Evolutionary conservation across 2,329 filamentous ascomycete species (phyloP).

Genomic region (Botrytis galanthina): DNA sequence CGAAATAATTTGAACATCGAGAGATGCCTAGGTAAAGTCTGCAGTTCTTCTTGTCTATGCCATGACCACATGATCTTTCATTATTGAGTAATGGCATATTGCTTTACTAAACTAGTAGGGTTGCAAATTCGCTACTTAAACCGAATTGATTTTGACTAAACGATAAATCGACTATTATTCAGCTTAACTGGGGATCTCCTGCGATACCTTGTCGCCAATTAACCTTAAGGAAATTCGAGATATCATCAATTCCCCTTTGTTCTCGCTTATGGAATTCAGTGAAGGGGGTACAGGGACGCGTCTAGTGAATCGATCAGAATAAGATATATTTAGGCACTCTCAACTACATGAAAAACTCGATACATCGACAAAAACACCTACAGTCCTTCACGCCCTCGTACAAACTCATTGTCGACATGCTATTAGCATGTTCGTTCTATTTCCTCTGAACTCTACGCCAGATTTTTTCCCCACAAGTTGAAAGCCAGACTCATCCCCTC

Average conservation of each 20-base stretch:
- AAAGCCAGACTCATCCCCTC: background rate
- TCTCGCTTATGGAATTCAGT: background rate
- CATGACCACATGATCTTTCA: background rate
- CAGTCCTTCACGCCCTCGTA: background rate
- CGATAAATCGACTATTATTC: conserved; percentile 1
- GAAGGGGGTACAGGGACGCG: background rate
- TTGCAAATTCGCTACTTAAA: background rate
- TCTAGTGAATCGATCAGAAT: background rate
- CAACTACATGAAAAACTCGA: background rate
- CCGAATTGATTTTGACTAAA: background rate
- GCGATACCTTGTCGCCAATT: background rate
- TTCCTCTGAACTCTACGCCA: background rate
- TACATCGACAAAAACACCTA: background rate
- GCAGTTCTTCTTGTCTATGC: background rate
- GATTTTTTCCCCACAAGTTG: background rate
- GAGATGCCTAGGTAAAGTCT: background rate
- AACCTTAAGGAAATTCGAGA: background rate
- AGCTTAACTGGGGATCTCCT: background rate
- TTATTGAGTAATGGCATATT: background rate
- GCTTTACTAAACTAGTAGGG: background rate
- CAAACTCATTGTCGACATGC: background rate
- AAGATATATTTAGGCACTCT: background rate
- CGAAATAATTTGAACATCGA: background rate
- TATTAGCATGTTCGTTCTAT: background rate
- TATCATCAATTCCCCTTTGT: background rate